phyloP scores from a whole-genome alignment of 805 yeast species.

The Saccharomycopsis synnaedendra region DNA sequence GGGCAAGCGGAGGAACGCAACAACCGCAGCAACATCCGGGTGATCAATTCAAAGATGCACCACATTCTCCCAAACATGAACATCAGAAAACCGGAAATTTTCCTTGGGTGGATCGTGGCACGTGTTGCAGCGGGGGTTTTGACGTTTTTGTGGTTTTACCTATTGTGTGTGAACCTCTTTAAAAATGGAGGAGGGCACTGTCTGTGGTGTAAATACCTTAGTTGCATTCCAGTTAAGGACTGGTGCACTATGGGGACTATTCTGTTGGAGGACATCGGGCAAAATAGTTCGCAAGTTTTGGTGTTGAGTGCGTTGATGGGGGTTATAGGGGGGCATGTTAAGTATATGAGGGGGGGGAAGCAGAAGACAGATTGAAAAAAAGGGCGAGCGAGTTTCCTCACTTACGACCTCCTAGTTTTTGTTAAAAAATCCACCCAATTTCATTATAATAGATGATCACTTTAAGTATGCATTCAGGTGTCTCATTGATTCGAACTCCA shows the following conservation, averaged over 20 bases:
- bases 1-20: neutral
- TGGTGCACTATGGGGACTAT: constrained; percentile 37
- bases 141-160: constrained; percentile 37
- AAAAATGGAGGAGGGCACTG: constrained; percentile 40
- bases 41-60: constrained; percentile 17
- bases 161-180: constrained; percentile 37
- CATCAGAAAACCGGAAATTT: constrained; percentile 26
- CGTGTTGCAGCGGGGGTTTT: constrained; percentile 35
- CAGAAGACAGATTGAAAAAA: neutral
- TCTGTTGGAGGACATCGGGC: constrained; percentile 17
- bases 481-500: too few relatives aligned
- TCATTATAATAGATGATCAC: too few relatives aligned
- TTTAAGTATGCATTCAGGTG: too few relatives aligned
- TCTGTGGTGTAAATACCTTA: constrained; percentile 63
- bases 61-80: constrained; percentile 18
- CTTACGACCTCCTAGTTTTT: too few relatives aligned
- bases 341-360: neutral
- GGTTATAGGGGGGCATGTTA: constrained; percentile 8
- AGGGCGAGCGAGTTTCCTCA: neutral
- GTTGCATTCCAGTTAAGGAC: constrained; percentile 57
- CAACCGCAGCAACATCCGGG: constrained; percentile 19
- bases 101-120: constrained; percentile 41
- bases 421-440: too few relatives aligned
- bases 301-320: constrained; percentile 1
- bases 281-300: constrained; percentile 4